Percentiles rank a stretch among this genome's conserved stretches.
Conservation (phyloP, 495 filamentous ascomycete species). For the Tuber aestivum region DNA sequence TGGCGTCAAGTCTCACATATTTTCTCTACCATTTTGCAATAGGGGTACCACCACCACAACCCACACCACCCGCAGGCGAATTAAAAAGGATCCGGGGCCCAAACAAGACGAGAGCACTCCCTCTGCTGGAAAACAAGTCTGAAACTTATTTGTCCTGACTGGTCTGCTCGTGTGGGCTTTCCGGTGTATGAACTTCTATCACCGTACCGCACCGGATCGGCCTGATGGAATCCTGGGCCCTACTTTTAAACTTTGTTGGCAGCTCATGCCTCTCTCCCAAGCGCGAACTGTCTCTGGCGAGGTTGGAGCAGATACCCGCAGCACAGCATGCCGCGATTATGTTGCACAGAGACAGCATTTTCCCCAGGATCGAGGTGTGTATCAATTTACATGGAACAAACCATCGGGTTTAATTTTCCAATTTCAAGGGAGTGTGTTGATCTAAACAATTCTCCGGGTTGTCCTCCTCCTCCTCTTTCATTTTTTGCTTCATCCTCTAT, state of each 20-base stretch:
- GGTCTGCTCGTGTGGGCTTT: too few relatives aligned
- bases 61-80: neutral
- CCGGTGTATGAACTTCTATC: neutral
- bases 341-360: slow-evolving; percentile 4
- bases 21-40: slow-evolving; percentile 1
- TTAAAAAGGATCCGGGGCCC: neutral
- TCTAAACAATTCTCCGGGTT: slow-evolving; percentile 1
- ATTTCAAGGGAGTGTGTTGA: neutral
- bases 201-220: neutral
- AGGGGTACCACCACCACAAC: neutral
- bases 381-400: slow-evolving; percentile 3
- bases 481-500: neutral
- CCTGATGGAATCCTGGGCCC: neutral
- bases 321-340: neutral
- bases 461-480: neutral
- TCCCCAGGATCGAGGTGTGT: neutral
- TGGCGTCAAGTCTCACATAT: neutral
- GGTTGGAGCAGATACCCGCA: neutral
- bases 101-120: neutral
- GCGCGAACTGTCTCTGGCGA: neutral
- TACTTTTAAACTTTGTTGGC: neutral
- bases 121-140: neutral
- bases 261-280: neutral
- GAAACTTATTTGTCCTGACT: neutral
- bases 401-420: neutral